Conservation (phyloP, 768 basidiomycete genomes). For the Tulasnella sp. region DNA sequence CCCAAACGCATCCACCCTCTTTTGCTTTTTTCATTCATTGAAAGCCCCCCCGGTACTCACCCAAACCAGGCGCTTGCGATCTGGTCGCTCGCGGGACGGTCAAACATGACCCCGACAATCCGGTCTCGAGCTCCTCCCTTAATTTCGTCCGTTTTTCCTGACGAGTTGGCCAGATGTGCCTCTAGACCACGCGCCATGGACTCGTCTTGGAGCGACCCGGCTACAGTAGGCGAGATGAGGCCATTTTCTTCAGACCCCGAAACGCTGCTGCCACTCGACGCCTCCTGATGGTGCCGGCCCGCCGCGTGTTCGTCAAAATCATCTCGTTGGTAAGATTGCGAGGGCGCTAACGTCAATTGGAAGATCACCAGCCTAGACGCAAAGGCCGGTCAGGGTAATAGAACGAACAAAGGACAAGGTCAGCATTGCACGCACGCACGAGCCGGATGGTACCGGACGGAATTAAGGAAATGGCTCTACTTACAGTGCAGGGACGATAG, state of each 20-base stretch:
- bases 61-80: conserved; percentile 39
- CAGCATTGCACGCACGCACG: background rate
- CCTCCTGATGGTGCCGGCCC: conserved; percentile 35
- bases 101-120: conserved; percentile 39
- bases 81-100: conserved; percentile 36
- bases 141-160: conserved; percentile 2
- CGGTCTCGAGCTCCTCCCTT: conserved; percentile 30
- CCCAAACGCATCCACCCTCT: background rate
- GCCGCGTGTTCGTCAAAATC: conserved; percentile 28
- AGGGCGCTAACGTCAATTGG: conserved; percentile 39
- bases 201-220: conserved; percentile 12
- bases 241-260: conserved; percentile 12
- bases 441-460: background rate
- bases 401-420: background rate
- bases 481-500: conserved; percentile 38
- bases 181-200: conserved; percentile 22
- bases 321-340: conserved; percentile 35
- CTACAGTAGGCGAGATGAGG: conserved; percentile 8
- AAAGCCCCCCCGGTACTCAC: conserved; percentile 32
- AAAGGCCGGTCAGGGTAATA: background rate
- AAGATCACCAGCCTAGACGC: conserved; percentile 37
- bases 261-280: conserved; percentile 30
- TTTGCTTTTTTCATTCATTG: background rate
- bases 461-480: conserved; percentile 26
- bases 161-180: conserved; percentile 9